Conservation (phyloP, 148 eudicot species). For the Cornus florida region DNA sequence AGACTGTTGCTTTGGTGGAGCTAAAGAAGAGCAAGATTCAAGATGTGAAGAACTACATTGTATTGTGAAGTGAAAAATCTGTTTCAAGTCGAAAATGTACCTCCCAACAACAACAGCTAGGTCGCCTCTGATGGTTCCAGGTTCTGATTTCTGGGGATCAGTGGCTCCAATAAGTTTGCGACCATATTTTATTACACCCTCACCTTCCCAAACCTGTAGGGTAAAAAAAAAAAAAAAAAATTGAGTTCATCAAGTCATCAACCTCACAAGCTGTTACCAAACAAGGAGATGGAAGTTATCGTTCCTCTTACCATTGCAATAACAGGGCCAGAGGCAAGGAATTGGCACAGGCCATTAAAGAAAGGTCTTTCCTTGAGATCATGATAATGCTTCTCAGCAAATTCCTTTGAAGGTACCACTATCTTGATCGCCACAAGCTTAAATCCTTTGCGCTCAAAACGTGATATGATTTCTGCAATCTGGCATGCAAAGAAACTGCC, state of each 20-base stretch:
- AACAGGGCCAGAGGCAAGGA: constrained; percentile 99
- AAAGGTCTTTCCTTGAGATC: constrained; percentile 96
- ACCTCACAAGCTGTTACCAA: constrained; percentile 1
- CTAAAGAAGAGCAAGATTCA: not conserved
- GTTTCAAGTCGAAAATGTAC: constrained; percentile 30
- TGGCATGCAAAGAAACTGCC: constrained; percentile 22
- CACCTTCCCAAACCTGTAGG: constrained; percentile 99
- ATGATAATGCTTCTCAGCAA: constrained; percentile 91
- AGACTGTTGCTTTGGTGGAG: not conserved
- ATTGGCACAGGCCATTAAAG: constrained; percentile 87
- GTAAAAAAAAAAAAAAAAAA: not conserved
- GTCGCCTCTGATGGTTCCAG: constrained; percentile 98
- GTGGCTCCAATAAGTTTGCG: constrained; percentile 98
- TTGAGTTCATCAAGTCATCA: constrained; percentile 12
- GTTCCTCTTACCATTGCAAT: constrained; percentile 78
- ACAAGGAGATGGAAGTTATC: not conserved
- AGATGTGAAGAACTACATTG: not conserved
- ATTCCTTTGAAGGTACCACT: constrained; percentile 76
- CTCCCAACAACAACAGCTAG: constrained; percentile 96
- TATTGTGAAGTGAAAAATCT: not conserved
- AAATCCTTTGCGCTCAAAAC: constrained; percentile 94
- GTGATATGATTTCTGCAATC: constrained; percentile 91
- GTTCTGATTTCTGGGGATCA: constrained; percentile 96
- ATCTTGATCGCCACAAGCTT: constrained; percentile 92
- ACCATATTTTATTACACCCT: constrained; percentile 91